Evolutionary conservation across 768 basidiomycete genomes (phyloP).

Genomic region (Fistulinella prunicolor): DNA sequence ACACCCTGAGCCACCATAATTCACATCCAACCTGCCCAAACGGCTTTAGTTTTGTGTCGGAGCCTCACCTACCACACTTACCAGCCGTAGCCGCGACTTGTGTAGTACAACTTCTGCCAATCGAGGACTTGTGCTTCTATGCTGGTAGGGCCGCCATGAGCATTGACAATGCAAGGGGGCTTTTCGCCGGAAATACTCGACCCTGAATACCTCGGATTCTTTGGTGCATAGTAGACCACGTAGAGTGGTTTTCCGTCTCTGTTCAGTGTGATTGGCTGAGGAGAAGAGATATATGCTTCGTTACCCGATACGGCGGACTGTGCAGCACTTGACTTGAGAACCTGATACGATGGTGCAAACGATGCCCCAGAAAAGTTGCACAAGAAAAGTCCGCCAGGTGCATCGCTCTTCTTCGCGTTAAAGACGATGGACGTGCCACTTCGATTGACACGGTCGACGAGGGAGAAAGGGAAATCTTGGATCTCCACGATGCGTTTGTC

Average conservation of each 20-base stretch:
- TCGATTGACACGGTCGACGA: constrained; percentile 23
- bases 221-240: constrained; percentile 65
- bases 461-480: constrained; percentile 34
- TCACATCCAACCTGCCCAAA: constrained; percentile 59
- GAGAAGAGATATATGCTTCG: constrained; percentile 42
- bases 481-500: constrained; percentile 26
- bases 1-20: constrained; percentile 73
- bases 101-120: constrained; percentile 63
- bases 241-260: constrained; percentile 44
- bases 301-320: constrained; percentile 7
- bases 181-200: constrained; percentile 46
- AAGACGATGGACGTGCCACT: constrained; percentile 32
- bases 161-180: constrained; percentile 64
- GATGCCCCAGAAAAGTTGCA: constrained; percentile 25
- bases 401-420: constrained; percentile 32
- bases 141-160: constrained; percentile 73
- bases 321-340: constrained; percentile 26
- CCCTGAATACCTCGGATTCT: constrained; percentile 57
- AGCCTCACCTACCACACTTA: constrained; percentile 24
- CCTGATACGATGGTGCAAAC: constrained; percentile 20
- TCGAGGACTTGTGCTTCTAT: constrained; percentile 44
- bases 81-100: constrained; percentile 74
- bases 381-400: constrained; percentile 29
- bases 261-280: constrained; percentile 45
- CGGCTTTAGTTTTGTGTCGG: not conserved